A percentile compares a stretch with the other conserved stretches of the same genome.
These are phyloP conservation scores for Pilatotrama ljubarskyi DNA, from an alignment of 768 basidiomycete genomes.

Conservation along the genomic window DNA sequence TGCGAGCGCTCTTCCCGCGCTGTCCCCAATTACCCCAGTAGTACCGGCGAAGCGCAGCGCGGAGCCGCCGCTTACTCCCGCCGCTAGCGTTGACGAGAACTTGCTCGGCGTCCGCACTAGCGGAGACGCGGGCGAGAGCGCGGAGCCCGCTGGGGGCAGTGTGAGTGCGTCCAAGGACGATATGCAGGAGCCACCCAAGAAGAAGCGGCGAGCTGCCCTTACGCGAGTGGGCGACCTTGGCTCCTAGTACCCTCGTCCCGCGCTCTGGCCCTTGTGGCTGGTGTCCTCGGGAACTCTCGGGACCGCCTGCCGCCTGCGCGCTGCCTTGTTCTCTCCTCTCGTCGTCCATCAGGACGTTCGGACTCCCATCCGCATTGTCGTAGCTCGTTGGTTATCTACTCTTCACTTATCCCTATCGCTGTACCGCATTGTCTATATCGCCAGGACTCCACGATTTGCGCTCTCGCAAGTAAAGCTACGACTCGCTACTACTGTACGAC, in stretches of 20 bases:
- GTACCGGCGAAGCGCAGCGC: conserved; percentile 37
- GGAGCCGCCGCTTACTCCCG: conserved; percentile 37
- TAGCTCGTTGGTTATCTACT: neutral
- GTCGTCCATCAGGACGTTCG: too few relatives aligned
- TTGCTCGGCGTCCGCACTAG: neutral
- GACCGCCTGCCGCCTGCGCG: neutral
- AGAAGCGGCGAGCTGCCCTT: conserved; percentile 80
- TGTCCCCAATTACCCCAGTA: conserved; percentile 19
- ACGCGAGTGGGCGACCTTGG: conserved; percentile 61
- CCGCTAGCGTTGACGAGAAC: conserved; percentile 31
- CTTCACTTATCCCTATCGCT: conserved; percentile 15
- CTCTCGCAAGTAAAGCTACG: too few relatives aligned
- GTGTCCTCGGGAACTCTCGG: too few relatives aligned
- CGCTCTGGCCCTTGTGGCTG: neutral
- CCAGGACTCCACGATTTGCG: neutral
- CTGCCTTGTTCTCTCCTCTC: neutral
- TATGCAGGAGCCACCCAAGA: conserved; percentile 67
- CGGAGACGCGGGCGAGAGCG: conserved; percentile 20
- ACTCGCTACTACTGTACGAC: too few relatives aligned
- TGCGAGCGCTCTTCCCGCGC: conserved; percentile 21
- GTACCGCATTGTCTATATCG: conserved; percentile 5
- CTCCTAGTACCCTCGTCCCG: neutral
- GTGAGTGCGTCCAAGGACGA: conserved; percentile 26
- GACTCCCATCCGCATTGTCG: neutral
- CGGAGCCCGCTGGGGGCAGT: conserved; percentile 26